phyloP scores from a whole-genome alignment of 1,139 yeast genomes.

The Diutina scorzettiae region DNA sequence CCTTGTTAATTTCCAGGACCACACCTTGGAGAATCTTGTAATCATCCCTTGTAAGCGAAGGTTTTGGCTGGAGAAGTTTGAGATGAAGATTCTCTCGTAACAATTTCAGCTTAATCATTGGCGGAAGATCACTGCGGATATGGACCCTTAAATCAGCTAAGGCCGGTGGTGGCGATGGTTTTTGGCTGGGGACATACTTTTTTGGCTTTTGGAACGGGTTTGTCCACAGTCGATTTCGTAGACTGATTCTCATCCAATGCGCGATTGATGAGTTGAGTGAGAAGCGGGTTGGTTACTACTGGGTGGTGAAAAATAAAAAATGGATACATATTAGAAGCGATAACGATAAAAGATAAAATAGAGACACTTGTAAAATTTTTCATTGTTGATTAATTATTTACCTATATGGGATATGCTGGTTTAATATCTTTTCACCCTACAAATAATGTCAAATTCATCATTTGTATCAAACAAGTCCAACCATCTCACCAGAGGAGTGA shows the following conservation, averaged over 20 bases:
- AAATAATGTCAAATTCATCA: too few species aligned
- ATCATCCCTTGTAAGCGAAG: neutral
- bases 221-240: slow-evolving; percentile 1
- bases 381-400: too few species aligned
- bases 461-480: too few species aligned
- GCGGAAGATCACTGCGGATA: slow-evolving; percentile 2
- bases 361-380: too few species aligned
- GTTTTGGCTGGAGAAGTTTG: neutral
- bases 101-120: slow-evolving; percentile 1
- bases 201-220: neutral
- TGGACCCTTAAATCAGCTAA: neutral
- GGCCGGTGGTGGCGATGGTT: neutral
- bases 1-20: neutral
- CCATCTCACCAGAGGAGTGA: too few species aligned
- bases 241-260: neutral
- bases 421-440: too few species aligned
- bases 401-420: too few species aligned
- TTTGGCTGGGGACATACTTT: neutral
- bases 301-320: too few species aligned
- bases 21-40: neutral
- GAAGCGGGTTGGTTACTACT: too few species aligned
- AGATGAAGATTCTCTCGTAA: neutral
- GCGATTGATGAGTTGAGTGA: too few species aligned
- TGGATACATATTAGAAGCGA: too few species aligned
- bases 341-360: too few species aligned